Percentiles rank a stretch among this genome's conserved stretches.
These are phyloP conservation scores for Colletotrichum sp. DNA, from an alignment of 2,329 filamentous ascomycete genomes.

Conservation along the genomic window DNA sequence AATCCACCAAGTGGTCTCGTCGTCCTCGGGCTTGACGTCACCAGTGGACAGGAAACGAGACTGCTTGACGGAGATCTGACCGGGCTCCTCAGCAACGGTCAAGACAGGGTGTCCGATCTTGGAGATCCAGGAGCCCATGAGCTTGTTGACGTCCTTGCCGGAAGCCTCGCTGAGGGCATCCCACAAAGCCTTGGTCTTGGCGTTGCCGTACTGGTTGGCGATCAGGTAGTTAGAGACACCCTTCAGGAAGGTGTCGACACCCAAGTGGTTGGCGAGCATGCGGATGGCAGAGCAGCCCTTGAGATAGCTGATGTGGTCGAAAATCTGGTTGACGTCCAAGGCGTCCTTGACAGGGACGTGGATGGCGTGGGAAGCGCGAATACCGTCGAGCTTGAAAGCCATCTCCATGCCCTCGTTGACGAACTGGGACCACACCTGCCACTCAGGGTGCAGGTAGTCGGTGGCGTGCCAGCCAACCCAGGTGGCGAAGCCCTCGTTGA, in stretches of 20 bases:
- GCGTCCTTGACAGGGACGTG: slow-evolving; percentile 94
- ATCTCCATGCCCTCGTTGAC: slow-evolving; percentile 93
- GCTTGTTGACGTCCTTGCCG: slow-evolving; percentile 79
- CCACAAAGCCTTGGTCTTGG: slow-evolving; percentile 92
- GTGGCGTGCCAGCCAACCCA: slow-evolving; percentile 97
- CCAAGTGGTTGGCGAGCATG: slow-evolving; percentile 92
- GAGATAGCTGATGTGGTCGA: slow-evolving; percentile 94
- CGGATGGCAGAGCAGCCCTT: slow-evolving; percentile 97
- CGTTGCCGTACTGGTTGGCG: slow-evolving; percentile 85
- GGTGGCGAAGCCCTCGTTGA: slow-evolving; percentile 96
- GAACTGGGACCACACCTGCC: slow-evolving; percentile 98
- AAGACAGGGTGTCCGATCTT: slow-evolving; percentile 95
- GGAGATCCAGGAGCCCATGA: slow-evolving; percentile 95
- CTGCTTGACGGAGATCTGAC: slow-evolving; percentile 83
- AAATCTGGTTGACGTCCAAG: slow-evolving; percentile 93
- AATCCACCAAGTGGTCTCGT: slow-evolving; percentile 94
- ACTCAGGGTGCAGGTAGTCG: slow-evolving; percentile 92
- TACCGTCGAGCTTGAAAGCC: slow-evolving; percentile 86
- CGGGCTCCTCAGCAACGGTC: slow-evolving; percentile 81
- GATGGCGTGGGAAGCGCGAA: slow-evolving; percentile 93
- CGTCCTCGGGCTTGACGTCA: slow-evolving; percentile 88
- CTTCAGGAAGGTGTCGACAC: slow-evolving; percentile 84
- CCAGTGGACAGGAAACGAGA: slow-evolving; percentile 90
- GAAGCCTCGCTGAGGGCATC: slow-evolving; percentile 85
- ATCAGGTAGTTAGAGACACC: slow-evolving; percentile 91